Base-by-base conservation (phyloP, 2,329 filamentous ascomycete species). In the Coleophoma cylindrospora region DNA sequence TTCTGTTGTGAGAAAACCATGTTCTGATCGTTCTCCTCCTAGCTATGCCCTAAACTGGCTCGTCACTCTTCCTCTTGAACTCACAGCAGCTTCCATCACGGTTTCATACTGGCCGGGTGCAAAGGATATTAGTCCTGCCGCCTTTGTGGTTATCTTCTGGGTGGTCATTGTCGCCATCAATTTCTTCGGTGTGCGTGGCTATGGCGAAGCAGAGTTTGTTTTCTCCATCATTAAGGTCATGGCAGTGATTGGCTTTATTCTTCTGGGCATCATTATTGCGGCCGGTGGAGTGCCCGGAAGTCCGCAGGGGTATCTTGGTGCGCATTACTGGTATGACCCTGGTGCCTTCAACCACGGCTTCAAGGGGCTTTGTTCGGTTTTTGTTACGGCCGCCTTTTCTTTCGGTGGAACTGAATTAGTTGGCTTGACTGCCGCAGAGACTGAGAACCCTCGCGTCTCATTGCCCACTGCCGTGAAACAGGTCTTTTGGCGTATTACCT, bases 41-140 rank as follows among this genome's bases (percentile, higher is more conserved):
- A 86, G 83, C 61, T 92, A 95, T 65, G 89, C 87, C 5, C 67
- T 95, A 54, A 87, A 94, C 69, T 95, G 91, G 91, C 76, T 95
- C 2, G 78, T 90, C 34, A 83, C 91, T 0, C 68, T 95, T 34
- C 91, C 91, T 0, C 75, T 95, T 40, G 91, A 95, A 67, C 86
- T 95, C 50, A 88, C 95, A 53, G 88, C 89, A 2, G 91, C 90
- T 1, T 86, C 88, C 2, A 81, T 95, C 32, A 95, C 89, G 0
- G 81, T 95, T 43, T 75, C 82, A 21, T 95, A 88, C 63, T 96
- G 91, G 91, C 19, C 19, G 3, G 19, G 19, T 19, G 80, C 81
- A 46, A 67, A 77, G 1, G 57, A 68, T 33, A n/a, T 37, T 27
- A 45, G 51, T 19, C 83, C 83, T 50, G 83, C 86, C 48, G 84